phyloP scores from a whole-genome alignment of 129 eudicot species.

The Saussurea involucrata region DNA sequence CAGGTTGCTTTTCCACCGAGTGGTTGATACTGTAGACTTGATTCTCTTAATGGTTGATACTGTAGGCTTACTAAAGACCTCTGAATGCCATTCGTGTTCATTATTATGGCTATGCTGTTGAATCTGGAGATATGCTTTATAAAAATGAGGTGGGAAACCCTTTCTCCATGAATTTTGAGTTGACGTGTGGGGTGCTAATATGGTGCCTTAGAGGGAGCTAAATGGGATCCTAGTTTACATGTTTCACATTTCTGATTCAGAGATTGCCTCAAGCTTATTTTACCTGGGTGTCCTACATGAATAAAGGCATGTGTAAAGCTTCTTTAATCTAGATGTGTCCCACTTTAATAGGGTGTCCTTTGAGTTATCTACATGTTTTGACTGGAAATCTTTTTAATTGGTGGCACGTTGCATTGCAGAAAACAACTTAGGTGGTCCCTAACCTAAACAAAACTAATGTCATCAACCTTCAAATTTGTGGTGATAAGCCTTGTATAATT shows the following conservation, averaged over 20 bases:
- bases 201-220: conserved; percentile 22
- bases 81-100: neutral
- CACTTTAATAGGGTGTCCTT: conserved; percentile 16
- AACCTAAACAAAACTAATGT: conserved; percentile 25
- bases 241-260: conserved; percentile 13
- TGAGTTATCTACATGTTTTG: conserved; percentile 8
- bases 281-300: conserved; percentile 32
- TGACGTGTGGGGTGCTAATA: conserved; percentile 37
- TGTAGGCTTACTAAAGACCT: neutral
- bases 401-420: conserved; percentile 39
- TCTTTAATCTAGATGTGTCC: conserved; percentile 22
- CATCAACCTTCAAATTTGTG: conserved; percentile 28
- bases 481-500: conserved; percentile 20
- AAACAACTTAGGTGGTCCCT: conserved; percentile 45
- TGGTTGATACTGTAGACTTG: neutral
- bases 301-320: conserved; percentile 14
- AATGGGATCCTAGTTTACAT: conserved; percentile 33
- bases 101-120: conserved; percentile 26
- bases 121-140: conserved; percentile 16
- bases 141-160: conserved; percentile 14
- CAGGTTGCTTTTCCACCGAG: conserved; percentile 3
- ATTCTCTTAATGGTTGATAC: neutral
- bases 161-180: conserved; percentile 13
- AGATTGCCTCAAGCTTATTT: conserved; percentile 14
- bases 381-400: conserved; percentile 16